Base-by-base conservation (phyloP, 139 green algal species). In the Chlamydomonas sphaeroides region DNA sequence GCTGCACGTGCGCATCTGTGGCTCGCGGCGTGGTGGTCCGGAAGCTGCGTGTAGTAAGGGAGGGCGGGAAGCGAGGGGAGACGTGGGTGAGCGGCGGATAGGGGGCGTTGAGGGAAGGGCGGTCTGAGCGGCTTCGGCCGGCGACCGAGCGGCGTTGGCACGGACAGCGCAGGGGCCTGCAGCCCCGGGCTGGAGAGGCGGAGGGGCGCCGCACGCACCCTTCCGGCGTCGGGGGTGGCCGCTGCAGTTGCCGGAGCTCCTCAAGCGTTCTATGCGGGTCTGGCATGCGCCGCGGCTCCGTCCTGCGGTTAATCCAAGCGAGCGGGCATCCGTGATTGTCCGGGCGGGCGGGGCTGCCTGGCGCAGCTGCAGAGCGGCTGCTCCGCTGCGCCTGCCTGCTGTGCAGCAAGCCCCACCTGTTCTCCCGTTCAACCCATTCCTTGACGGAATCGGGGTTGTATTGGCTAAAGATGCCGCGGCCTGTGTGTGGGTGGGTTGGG, bases 391-490 rank as follows among this genome's bases (percentile, higher is more conserved):
- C 21, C 21, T 26, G 5, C 62, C 28, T 42, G 68, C 59, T 7
- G 26, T 62, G 11, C 14, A 28, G 36, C 17, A 30, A 39, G 41
- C 23, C 51, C 4, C 15, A 66, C 63, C 76, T 79, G 18, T 33
- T 67, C n/a, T 87, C 68, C 1, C 62, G 70, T 30, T 72, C 38
- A 30, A 84, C 74, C 71, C 62, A 68, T 39, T 84, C 74, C 42
- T 84, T 87, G 6, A 68, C 35, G 1, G 36, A n/a, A 21, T 87
- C 72, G 4, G 72, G 66, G 28, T 87, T 87, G 39, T 87, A 87
- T 36, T 87, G 83, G 18, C 65, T 80, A 26, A 69, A 80, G 17
- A 87, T 84, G n/a, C 83, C 74, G 35, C 70, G 83, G 3, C 83
- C 83, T n/a, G n/a, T n/a, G n/a, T n/a, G n/a, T n/a, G n/a, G n/a